Evolutionary conservation across 192 early-diverging fungal genomes (phyloP).

Genomic region (Funneliformis geosporum): DNA sequence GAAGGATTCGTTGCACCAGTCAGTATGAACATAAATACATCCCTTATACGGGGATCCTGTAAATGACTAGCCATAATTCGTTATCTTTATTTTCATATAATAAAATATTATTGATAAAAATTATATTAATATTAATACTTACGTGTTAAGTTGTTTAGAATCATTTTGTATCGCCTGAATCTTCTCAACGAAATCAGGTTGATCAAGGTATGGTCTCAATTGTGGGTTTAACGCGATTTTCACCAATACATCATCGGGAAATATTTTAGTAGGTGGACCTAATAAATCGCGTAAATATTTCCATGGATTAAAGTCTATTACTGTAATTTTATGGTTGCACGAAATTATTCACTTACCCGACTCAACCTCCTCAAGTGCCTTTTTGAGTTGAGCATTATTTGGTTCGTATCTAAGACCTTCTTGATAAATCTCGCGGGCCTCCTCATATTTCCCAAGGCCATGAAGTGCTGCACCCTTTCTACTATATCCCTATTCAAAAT

Average conservation of each 20-base stretch:
- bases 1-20: slow-evolving; percentile 58
- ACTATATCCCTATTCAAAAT: slow-evolving; percentile 60
- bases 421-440: slow-evolving; percentile 78
- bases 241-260: slow-evolving; percentile 71
- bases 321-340: no score
- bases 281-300: neutral
- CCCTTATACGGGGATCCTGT: slow-evolving; percentile 84
- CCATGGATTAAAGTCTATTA: no score
- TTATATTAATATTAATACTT: slow-evolving; percentile 38
- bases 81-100: no score
- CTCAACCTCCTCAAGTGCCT: slow-evolving; percentile 77
- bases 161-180: slow-evolving; percentile 76
- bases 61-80: slow-evolving; percentile 29
- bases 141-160: slow-evolving; percentile 62
- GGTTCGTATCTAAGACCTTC: slow-evolving; percentile 80
- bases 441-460: slow-evolving; percentile 65
- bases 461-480: slow-evolving; percentile 87
- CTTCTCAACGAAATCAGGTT: slow-evolving; percentile 77
- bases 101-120: neutral
- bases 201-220: slow-evolving; percentile 65
- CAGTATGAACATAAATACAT: slow-evolving; percentile 73
- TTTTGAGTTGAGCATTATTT: slow-evolving; percentile 70
- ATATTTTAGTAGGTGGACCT: slow-evolving; percentile 58
- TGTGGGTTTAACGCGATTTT: slow-evolving; percentile 87
- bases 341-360: slow-evolving; percentile 34